Evolutionary conservation across 345 rosid species (phyloP), one percentile per base, ranked within the genome.

Genomic region (Hevea brasiliensis): DNA sequence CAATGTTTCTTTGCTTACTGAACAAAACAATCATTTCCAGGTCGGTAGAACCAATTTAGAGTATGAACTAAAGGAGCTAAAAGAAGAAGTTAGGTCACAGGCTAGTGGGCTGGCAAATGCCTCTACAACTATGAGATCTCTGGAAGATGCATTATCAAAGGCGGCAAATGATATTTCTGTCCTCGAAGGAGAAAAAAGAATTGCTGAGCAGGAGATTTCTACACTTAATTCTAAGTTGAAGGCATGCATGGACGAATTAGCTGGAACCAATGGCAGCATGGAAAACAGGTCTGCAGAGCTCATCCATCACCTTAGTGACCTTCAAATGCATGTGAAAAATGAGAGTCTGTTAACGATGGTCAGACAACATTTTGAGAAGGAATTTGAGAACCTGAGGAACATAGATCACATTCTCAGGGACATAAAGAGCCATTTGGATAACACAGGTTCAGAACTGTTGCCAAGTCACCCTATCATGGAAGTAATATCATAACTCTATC

Each of bases 231-330:
- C 92, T 72, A 89, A 87, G 82, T 79, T 92, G 80, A 84, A 82
- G 71, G 83, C 88, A 65, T 88, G 93, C 86, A 84, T 87, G 87
- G 93, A 89, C 74, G 97, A 92, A 82, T 79, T 90, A 82, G 82
- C 89, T 68, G 92, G 90, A 83, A 80, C 82, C 61, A 90, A 69
- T 70, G 91, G 89, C 71, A 87, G 77, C 81, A 67, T 86, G 20
- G 84, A 87, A 37, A 87, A 77, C 74, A 88, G 79, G 69, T 83
- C 86, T 32, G 57, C 82, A 59, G 97, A 94, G 84, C 75, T 90
- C 70, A 72, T 79, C 47, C 74, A 75, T 75, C 81, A 81, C 71
- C 77, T 90, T 70, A 77, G 81, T 68, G 72, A 86, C 82, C 85
- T 92, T 72, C 89, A 88, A 70, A 67, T 78, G 81, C 77, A 81